A percentile compares a stretch with the other conserved stretches of the same genome.
These are phyloP conservation scores for Clohesyomyces aquaticus DNA, from an alignment of 495 filamentous ascomycete species.

Conservation along the genomic window DNA sequence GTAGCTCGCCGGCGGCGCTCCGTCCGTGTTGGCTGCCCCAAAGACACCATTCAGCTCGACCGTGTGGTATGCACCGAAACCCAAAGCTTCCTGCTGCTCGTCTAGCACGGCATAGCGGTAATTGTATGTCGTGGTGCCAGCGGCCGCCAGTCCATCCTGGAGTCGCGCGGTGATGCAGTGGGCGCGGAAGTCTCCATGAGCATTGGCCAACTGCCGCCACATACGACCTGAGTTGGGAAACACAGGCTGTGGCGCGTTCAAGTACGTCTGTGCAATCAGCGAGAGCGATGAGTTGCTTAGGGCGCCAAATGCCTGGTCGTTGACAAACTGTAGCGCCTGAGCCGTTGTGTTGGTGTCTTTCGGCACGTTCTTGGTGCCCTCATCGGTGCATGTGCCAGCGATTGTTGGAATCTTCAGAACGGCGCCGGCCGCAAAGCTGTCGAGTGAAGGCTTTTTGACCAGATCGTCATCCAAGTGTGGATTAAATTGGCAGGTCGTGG, in stretches of 20 bases:
- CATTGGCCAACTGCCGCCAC: conserved; percentile 62
- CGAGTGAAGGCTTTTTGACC: conserved; percentile 61
- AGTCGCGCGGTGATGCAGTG: conserved; percentile 68
- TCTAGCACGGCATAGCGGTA: conserved; percentile 70
- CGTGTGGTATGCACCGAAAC: conserved; percentile 65
- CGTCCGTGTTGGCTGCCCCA: conserved; percentile 54
- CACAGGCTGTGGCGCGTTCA: conserved; percentile 64
- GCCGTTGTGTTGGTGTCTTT: conserved; percentile 50
- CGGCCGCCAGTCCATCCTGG: conserved; percentile 50
- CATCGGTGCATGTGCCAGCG: conserved; percentile 71
- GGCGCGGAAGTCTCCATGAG: conserved; percentile 73
- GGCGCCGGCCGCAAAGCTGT: conserved; percentile 58
- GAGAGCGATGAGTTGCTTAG: conserved; percentile 46
- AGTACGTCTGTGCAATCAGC: conserved; percentile 53
- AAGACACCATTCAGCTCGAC: conserved; percentile 67
- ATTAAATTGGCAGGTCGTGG: conserved; percentile 60
- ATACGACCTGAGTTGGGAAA: conserved; percentile 56
- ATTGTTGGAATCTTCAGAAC: conserved; percentile 72
- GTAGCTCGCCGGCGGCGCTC: conserved; percentile 58
- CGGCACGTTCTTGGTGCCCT: conserved; percentile 68
- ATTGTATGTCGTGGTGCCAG: conserved; percentile 56
- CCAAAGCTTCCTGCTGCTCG: conserved; percentile 48
- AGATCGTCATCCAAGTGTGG: conserved; percentile 63
- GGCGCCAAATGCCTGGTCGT: conserved; percentile 63
- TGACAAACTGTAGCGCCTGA: conserved; percentile 60